Conservation (phyloP, 805 yeast species). For the Yamadazyma laniorum region DNA sequence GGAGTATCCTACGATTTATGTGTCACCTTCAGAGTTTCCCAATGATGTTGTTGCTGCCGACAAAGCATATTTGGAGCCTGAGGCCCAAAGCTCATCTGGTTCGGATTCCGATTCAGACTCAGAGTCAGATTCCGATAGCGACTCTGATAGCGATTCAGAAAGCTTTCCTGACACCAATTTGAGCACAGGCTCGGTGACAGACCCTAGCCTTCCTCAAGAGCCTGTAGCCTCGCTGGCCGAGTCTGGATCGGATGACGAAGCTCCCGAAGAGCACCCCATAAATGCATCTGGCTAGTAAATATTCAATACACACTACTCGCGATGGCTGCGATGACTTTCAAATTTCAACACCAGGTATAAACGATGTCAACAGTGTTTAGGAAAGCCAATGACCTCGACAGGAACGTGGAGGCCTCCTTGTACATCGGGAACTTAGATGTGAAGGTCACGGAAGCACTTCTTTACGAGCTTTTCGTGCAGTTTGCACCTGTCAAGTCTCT, state of each 20-base stretch:
- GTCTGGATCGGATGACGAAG: conserved; percentile 14
- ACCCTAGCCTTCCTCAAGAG: too few relatives aligned
- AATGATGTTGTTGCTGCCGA: conserved; percentile 18
- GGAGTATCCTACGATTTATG: conserved; percentile 73
- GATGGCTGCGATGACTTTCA: conserved; percentile 4
- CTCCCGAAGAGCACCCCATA: conserved; percentile 30
- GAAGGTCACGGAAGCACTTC: conserved; percentile 62
- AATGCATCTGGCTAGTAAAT: not conserved
- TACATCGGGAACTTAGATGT: conserved; percentile 84
- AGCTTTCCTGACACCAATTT: conserved; percentile 13
- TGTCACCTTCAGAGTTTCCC: conserved; percentile 30
- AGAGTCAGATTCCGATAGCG: conserved; percentile 10
- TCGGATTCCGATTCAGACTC: conserved; percentile 17
- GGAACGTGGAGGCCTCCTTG: conserved; percentile 61
- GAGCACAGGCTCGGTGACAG: conserved; percentile 10
- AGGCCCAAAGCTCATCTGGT: conserved; percentile 6
- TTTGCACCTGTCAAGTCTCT: conserved; percentile 74
- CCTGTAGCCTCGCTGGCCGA: conserved; percentile 9
- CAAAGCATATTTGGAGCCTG: conserved; percentile 10
- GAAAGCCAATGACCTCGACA: conserved; percentile 41
- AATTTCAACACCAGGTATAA: not conserved
- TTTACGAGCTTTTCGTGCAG: conserved; percentile 83
- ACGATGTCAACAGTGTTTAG: conserved; percentile 28
- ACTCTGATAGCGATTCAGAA: conserved; percentile 8
- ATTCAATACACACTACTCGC: conserved; percentile 4